Conservation (phyloP, 176 grass and related monocot species). For the Oryza brachyantha region DNA sequence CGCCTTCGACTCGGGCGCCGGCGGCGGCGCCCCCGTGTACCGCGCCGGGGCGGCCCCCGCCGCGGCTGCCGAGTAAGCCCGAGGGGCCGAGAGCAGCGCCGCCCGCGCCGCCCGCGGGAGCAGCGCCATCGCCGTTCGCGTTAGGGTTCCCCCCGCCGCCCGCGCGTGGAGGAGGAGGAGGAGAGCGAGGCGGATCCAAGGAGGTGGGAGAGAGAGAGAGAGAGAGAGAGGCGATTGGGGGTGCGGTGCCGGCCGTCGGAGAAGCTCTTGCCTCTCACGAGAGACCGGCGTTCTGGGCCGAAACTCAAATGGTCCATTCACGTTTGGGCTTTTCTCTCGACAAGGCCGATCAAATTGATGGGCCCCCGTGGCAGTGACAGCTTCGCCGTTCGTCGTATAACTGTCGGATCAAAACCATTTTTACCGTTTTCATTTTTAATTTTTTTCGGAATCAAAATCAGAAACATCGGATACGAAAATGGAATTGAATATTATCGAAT, state of each 20-base stretch:
- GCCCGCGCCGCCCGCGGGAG: slow-evolving; percentile 82
- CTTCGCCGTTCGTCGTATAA: no score
- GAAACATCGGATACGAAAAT: no score
- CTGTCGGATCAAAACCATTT: no score
- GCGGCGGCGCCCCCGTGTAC: slow-evolving; percentile 29
- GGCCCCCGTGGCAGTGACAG: no score
- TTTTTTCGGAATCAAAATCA: no score
- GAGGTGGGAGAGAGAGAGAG: background rate
- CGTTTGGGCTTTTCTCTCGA: no score
- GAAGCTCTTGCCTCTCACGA: background rate
- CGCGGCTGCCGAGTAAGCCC: slow-evolving; percentile 50
- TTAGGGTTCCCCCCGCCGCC: slow-evolving; percentile 30
- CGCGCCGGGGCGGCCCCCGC: slow-evolving; percentile 33
- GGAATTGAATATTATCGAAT: no score
- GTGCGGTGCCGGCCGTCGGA: background rate
- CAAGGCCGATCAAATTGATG: no score
- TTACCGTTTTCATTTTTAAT: no score
- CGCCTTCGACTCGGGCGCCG: slow-evolving; percentile 63
- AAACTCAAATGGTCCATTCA: no score
- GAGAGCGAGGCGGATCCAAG: background rate
- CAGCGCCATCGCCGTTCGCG: slow-evolving; percentile 62
- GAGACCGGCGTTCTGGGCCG: no score
- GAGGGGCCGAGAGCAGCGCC: slow-evolving; percentile 53
- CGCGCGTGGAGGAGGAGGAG: slow-evolving; percentile 39
- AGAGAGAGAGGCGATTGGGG: background rate